Percentiles rank a stretch among this genome's conserved stretches.
Evolutionary conservation across 805 yeast genomes (phyloP).

Genomic region (Barnettozyma pratensis): DNA sequence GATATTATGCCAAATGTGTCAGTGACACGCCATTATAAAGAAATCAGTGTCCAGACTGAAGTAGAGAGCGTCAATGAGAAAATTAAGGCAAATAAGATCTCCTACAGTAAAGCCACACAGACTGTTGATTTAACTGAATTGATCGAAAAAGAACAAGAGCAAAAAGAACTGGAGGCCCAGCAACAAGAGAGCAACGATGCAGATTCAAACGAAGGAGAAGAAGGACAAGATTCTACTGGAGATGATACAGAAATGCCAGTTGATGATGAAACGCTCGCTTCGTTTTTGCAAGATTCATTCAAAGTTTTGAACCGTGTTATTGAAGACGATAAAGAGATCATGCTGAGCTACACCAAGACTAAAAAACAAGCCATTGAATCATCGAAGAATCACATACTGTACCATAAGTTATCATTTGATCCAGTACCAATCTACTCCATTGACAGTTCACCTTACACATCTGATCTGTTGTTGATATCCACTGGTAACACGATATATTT

Average conservation of each 20-base stretch:
- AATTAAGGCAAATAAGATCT: conserved; percentile 10
- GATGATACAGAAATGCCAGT: neutral
- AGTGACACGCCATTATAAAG: neutral
- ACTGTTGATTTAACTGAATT: conserved; percentile 9
- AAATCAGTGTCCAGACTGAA: conserved; percentile 2
- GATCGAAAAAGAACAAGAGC: neutral
- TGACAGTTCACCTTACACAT: conserved; percentile 16
- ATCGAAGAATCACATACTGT: conserved; percentile 6
- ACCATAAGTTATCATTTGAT: neutral
- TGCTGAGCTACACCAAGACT: conserved; percentile 14
- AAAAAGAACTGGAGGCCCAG: conserved; percentile 1
- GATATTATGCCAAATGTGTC: neutral
- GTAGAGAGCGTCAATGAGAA: conserved; percentile 2
- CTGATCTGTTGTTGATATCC: conserved; percentile 18
- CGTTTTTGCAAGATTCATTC: conserved; percentile 20
- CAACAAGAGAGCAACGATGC: neutral
- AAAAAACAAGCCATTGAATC: conserved; percentile 16
- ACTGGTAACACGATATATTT: conserved; percentile 12
- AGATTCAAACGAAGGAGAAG: neutral
- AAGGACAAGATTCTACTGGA: too few species aligned
- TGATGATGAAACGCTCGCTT: conserved; percentile 11
- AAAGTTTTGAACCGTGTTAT: conserved; percentile 23
- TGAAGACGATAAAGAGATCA: conserved; percentile 23
- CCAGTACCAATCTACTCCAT: conserved; percentile 10
- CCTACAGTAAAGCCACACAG: conserved; percentile 26